Base-by-base conservation (phyloP, 148 eudicot species). In the Salicornia ramosissima region DNA sequence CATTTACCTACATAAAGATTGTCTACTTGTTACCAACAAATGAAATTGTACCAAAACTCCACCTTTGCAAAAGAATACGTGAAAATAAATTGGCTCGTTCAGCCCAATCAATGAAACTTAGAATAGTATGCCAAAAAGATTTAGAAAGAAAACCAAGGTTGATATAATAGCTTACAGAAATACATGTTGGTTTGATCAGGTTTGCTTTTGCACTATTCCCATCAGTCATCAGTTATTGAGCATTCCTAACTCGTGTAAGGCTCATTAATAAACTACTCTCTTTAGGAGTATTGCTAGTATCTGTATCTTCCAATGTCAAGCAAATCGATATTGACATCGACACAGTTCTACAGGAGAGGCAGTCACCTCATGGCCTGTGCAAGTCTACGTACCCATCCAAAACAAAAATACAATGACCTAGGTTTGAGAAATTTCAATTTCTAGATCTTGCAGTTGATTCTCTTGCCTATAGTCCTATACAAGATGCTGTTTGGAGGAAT, bases 1-100 rank as follows among this genome's bases (percentile, higher is more conserved):
- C 16, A 11, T 34, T 31, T 46, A 58, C 75, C 75, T 76, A 14
- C 49, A 51, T 6, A 56, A 66, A 2, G 22, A 46, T 46, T 24
- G 6, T 10, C 8, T 21, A 43, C 13, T 9, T 63, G 31, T 39
- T 63, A 63, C 1, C 67, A 36, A 22, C 49, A 12, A 34, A 31
- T 28, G 10, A 29, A 2, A 57, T 26, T 55, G 31, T 25, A 55
- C 16, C 1, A 10, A 53, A 7, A 11, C 40, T 36, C 8, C 40
- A 18, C 18, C 5, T 49, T 0, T 14, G 3, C 53, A 19, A 49
- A 45, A 45, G 49, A 8, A 11, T 13, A 45, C 10, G 19, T 51
- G 25, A 19, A 51, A 51, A 5, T 29, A 29, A 29, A 58, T 30
- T 25, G 28, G 15, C 36, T 60, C 2, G 18, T 18, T 16, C 11